Conservation (phyloP, 2,329 filamentous ascomycete species). For the Beauveria rudraprayagi region DNA sequence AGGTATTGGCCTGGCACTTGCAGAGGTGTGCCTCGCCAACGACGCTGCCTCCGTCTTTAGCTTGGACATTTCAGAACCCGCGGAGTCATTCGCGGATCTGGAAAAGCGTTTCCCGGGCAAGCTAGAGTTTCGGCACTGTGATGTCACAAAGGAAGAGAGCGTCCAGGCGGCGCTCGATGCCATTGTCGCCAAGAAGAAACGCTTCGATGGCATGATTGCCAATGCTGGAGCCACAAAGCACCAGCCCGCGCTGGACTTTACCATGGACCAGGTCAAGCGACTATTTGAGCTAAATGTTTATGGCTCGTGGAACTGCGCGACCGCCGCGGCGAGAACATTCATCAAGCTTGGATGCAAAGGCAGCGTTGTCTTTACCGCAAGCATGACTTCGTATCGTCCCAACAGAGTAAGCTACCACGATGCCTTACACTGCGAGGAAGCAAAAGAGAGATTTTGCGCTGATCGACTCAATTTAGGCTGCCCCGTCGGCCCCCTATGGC, state of each 20-base stretch:
- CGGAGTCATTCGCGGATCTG: slow-evolving; percentile 21
- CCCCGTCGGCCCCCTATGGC: slow-evolving; percentile 41
- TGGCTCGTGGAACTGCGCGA: slow-evolving; percentile 37
- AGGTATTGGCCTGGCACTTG: slow-evolving; percentile 38
- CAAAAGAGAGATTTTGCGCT: not conserved
- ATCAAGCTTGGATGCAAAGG: slow-evolving; percentile 27
- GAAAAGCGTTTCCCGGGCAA: slow-evolving; percentile 32
- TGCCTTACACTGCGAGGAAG: not conserved
- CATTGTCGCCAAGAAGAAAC: slow-evolving; percentile 29
- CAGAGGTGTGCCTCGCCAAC: slow-evolving; percentile 38
- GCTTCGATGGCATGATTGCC: slow-evolving; percentile 39
- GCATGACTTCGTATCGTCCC: slow-evolving; percentile 39
- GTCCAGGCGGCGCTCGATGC: slow-evolving; percentile 32
- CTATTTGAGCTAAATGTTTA: slow-evolving; percentile 39
- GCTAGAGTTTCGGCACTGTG: slow-evolving; percentile 36
- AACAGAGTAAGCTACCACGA: slow-evolving; percentile 25
- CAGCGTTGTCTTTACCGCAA: slow-evolving; percentile 36
- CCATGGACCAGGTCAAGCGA: slow-evolving; percentile 20
- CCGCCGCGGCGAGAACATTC: slow-evolving; percentile 33
- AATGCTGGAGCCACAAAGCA: slow-evolving; percentile 44
- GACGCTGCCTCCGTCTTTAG: slow-evolving; percentile 25
- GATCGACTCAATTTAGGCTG: slow-evolving; percentile 22
- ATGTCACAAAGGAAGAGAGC: slow-evolving; percentile 35
- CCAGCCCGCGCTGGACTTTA: slow-evolving; percentile 38
- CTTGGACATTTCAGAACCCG: slow-evolving; percentile 21